Conservation (phyloP, 305 asterid species). For the Nicotiana rustica region DNA sequence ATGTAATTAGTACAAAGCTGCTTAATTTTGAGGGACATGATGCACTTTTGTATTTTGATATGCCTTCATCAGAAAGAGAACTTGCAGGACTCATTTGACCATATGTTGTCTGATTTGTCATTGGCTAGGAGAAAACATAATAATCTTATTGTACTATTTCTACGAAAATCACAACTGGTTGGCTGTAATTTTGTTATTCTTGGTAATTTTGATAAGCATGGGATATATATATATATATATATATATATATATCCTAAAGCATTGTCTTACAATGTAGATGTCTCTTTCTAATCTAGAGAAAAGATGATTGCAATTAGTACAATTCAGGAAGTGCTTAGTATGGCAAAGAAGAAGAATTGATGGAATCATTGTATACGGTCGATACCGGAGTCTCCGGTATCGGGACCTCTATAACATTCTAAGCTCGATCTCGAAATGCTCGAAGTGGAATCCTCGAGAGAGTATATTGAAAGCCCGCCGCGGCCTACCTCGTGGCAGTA, state of each 20-base stretch:
- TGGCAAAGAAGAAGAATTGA: not conserved
- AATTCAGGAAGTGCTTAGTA: not conserved
- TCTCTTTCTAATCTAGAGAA: not conserved
- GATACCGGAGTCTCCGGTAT: too few species aligned
- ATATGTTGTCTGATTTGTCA: not conserved
- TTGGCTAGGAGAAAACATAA: not conserved
- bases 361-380: too few species aligned
- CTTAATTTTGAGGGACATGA: slow-evolving; percentile 76
- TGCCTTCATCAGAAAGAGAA: slow-evolving; percentile 78
- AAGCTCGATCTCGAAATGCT: too few species aligned
- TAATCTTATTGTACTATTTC: not conserved
- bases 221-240: too few species aligned
- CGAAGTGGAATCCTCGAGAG: too few species aligned
- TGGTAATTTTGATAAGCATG: not conserved
- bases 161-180: too few species aligned
- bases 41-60: slow-evolving; percentile 65
- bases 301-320: not conserved
- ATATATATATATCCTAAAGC: not conserved
- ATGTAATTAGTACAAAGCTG: slow-evolving; percentile 67
- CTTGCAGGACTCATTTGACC: slow-evolving; percentile 47
- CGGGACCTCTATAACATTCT: too few species aligned
- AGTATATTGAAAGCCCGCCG: too few species aligned
- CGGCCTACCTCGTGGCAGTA: too few species aligned
- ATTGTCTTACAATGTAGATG: not conserved
- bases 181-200: not conserved